Evolutionary conservation across 2,329 filamentous ascomycete genomes (phyloP).

Genomic region (Ceratocystis lukuohia): DNA sequence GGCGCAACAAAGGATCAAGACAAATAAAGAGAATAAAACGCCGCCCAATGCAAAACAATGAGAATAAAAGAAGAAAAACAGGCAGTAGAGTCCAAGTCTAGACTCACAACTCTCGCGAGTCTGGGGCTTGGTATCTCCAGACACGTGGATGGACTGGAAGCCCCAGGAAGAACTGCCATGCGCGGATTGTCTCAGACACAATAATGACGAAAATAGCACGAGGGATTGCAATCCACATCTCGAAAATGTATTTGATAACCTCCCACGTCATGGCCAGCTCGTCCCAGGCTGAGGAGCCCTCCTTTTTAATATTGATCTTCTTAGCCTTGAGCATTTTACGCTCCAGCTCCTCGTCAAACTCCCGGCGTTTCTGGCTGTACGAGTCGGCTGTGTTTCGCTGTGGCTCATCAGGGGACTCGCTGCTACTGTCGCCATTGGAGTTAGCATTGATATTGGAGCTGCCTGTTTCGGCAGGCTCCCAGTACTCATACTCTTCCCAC

Average conservation of each 20-base stretch:
- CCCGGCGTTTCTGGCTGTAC: neutral
- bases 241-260: conserved; percentile 22
- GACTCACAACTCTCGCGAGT: conserved; percentile 36
- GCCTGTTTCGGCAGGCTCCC: conserved; percentile 13
- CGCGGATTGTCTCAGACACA: conserved; percentile 33
- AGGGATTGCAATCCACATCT: conserved; percentile 57
- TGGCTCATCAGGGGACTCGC: conserved; percentile 23
- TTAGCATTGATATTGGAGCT: neutral
- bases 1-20: neutral
- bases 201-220: conserved; percentile 25
- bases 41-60: conserved; percentile 9
- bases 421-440: neutral
- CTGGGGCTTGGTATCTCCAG: conserved; percentile 35
- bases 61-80: neutral
- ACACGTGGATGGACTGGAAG: conserved; percentile 37
- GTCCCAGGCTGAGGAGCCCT: conserved; percentile 24
- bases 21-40: conserved; percentile 9
- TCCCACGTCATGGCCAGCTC: conserved; percentile 24
- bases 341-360: conserved; percentile 26
- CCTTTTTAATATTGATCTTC: conserved; percentile 32
- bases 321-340: conserved; percentile 22
- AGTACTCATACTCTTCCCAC: conserved; percentile 13
- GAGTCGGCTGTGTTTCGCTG: conserved; percentile 17
- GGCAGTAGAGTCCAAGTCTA: neutral
- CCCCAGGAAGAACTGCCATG: conserved; percentile 40